phyloP scores from a whole-genome alignment of 345 rosid genomes.

The Rhizophora mangle region DNA sequence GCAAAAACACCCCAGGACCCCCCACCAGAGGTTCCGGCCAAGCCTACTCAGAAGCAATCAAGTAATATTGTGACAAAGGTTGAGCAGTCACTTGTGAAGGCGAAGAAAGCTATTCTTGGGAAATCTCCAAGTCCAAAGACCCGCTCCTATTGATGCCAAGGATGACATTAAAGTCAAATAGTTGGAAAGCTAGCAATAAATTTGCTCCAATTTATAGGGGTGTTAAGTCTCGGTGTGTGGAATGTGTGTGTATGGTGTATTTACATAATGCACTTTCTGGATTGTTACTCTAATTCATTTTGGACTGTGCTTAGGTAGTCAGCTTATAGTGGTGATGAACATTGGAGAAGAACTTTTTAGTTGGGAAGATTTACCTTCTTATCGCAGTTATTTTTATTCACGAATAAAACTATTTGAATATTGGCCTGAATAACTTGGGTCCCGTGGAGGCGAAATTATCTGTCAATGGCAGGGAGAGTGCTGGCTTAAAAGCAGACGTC shows the following conservation, averaged over 20 bases:
- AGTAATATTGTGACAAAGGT: slow-evolving; percentile 68
- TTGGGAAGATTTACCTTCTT: no score
- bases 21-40: slow-evolving; percentile 44
- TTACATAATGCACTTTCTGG: background rate
- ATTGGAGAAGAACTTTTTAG: no score
- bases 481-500: no score
- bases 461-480: no score
- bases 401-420: no score
- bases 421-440: no score
- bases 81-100: slow-evolving; percentile 71
- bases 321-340: background rate
- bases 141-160: slow-evolving; percentile 37
- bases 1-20: slow-evolving; percentile 34
- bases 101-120: slow-evolving; percentile 70
- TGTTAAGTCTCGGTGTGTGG: background rate
- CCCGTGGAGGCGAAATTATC: no score
- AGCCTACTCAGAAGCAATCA: slow-evolving; percentile 49
- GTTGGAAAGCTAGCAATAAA: slow-evolving; percentile 1
- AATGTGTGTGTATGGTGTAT: background rate
- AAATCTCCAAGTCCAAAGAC: slow-evolving; percentile 73
- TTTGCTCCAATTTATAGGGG: background rate
- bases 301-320: slow-evolving; percentile 3
- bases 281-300: slow-evolving; percentile 1
- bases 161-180: slow-evolving; percentile 48
- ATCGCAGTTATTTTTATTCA: no score